A percentile compares a stretch with the other conserved stretches of the same genome.
These are phyloP conservation scores for Biancaea sappan DNA, from an alignment of 306 rosid species.

Conservation along the genomic window DNA sequence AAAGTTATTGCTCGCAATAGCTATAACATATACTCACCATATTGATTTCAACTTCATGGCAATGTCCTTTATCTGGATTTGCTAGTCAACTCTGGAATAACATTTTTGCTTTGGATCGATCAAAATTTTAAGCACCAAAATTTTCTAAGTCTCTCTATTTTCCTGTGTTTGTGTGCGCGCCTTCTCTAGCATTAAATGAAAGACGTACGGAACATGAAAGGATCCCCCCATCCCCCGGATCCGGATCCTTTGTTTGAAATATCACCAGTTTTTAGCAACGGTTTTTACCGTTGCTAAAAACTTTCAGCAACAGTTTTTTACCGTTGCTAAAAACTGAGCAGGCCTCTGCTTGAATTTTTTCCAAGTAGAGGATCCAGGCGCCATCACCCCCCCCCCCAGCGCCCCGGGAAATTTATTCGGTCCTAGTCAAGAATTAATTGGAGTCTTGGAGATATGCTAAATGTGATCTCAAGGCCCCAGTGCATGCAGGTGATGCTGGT, in stretches of 20 bases:
- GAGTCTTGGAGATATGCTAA: background rate
- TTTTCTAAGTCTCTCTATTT: background rate
- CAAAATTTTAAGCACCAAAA: background rate
- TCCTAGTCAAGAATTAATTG: background rate
- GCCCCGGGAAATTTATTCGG: background rate
- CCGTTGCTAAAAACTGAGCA: too few relatives aligned
- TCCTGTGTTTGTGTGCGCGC: background rate
- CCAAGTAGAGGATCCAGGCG: too few relatives aligned
- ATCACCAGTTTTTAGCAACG: too few relatives aligned
- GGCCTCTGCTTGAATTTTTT: too few relatives aligned
- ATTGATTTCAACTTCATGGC: background rate
- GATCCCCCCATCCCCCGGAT: too few relatives aligned
- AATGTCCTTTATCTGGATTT: background rate
- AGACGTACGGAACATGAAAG: background rate
- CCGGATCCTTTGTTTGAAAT: too few relatives aligned
- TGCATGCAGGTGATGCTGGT: background rate
- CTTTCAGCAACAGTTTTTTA: too few relatives aligned
- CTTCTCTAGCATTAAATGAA: background rate
- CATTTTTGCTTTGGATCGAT: background rate
- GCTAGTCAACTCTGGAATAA: background rate
- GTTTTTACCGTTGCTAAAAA: too few relatives aligned
- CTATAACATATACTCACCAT: background rate
- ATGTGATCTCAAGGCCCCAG: background rate
- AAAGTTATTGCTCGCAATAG: background rate
- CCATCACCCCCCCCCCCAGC: too few relatives aligned